Conservation (phyloP, 345 rosid genomes). For the Gossypium rotundifolium region DNA sequence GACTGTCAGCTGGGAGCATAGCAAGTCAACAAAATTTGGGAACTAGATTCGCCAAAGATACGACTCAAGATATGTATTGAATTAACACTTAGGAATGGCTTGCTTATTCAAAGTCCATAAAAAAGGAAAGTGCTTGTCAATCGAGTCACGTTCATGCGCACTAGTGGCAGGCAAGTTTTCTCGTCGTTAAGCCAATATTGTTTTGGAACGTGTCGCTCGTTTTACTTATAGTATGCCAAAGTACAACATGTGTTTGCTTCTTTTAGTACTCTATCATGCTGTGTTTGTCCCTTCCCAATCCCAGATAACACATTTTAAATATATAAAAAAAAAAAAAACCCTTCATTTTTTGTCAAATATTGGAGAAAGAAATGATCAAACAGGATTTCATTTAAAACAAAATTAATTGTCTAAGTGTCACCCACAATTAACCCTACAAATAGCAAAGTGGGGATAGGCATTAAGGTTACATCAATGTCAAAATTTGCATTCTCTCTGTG, state of each 20-base stretch:
- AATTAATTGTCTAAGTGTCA: not conserved
- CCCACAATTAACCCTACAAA: not conserved
- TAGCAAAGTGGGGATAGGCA: not conserved
- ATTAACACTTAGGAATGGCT: not conserved
- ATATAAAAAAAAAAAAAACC: no score
- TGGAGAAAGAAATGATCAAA: not conserved
- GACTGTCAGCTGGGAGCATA: not conserved
- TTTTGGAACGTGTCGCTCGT: slow-evolving; percentile 5
- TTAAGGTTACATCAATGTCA: slow-evolving; percentile 7
- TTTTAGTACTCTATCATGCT: not conserved
- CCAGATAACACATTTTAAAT: no score
- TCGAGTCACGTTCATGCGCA: slow-evolving; percentile 18
- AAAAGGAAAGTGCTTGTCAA: slow-evolving; percentile 9
- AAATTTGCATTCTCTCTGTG: not conserved
- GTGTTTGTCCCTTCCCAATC: not conserved
- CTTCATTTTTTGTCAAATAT: not conserved
- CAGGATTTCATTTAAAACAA: not conserved
- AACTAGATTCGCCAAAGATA: not conserved
- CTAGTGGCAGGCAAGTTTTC: slow-evolving; percentile 29
- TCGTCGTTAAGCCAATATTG: not conserved
- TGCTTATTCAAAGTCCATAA: not conserved
- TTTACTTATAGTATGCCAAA: not conserved
- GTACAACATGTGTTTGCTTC: slow-evolving; percentile 1
- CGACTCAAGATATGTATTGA: not conserved
- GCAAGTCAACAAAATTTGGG: not conserved